Conservation (phyloP, 1,139 yeast genomes). For the Yamadazyma taylorii region DNA sequence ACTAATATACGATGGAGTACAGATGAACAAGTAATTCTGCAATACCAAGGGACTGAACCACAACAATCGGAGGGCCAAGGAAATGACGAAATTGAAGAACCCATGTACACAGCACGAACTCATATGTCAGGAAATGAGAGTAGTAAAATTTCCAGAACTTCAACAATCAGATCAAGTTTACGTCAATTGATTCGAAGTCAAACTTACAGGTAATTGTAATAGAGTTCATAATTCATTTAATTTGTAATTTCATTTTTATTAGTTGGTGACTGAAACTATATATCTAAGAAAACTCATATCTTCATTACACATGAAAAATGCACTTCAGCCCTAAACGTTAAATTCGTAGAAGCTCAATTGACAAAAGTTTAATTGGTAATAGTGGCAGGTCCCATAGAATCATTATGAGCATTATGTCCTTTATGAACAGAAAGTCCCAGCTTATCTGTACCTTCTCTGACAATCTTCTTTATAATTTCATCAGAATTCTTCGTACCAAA, state of each 20-base stretch:
- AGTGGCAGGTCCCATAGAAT: constrained; percentile 37
- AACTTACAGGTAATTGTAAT: neutral
- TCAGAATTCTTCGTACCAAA: constrained; percentile 57
- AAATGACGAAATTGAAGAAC: constrained; percentile 2
- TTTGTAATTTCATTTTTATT: too few species aligned
- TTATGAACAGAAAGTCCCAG: constrained; percentile 22
- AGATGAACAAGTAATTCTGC: too few species aligned
- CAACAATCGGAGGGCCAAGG: neutral
- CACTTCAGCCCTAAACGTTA: too few species aligned
- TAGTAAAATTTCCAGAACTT: constrained; percentile 5
- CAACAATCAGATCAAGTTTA: constrained; percentile 7
- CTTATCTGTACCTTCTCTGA: constrained; percentile 55
- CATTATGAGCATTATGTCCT: constrained; percentile 31
- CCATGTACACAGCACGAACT: constrained; percentile 9
- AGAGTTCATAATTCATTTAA: neutral
- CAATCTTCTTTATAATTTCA: constrained; percentile 52
- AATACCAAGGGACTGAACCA: too few species aligned
- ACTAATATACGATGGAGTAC: too few species aligned
- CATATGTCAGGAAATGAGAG: constrained; percentile 5
- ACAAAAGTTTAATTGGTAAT: constrained; percentile 23
- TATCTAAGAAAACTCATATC: too few species aligned
- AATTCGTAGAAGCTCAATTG: neutral
- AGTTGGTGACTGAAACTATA: too few species aligned
- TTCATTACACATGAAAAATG: too few species aligned
- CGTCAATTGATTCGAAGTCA: constrained; percentile 4